Evolutionary conservation across 139 green algal genomes (phyloP), one percentile per base, ranked within the genome.

Genomic region (Chlorella sp.): DNA sequence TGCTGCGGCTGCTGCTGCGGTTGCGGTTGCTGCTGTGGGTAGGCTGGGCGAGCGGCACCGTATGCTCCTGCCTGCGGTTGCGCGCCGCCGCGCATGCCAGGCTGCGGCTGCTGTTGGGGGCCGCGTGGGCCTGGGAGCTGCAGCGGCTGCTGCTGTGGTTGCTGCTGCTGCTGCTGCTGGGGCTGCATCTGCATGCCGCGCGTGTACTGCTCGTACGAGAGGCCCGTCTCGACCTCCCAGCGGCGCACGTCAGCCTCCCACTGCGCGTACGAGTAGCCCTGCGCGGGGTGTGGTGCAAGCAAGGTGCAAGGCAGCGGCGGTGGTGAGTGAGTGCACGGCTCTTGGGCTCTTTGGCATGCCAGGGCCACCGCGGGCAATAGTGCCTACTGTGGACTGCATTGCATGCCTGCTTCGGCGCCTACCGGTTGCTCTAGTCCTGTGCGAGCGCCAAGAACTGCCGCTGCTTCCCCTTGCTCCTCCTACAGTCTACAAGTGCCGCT

Each of bases 141-240:
- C 23, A 35, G 33, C 63, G 30, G 63, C 31, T 5, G 63, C 63
- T 69, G 63, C 35, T 49, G 64, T 33, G 5, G 33, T 23, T 24
- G 33, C 64, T 70, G 64, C 34, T 70, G 64, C 34, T 70, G 64
- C 29, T 51, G 64, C 24, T 35, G 35, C n/a, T 23, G 20, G n/a
- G 6, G n/a, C 3, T 31, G 64, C 20, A 14, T 2, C 3, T 5
- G 32, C 10, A 34, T 55, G 14, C 5, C 59, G 64, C 64, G 22
- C 2, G 34, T 62, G 66, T 32, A 84, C 17, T 83, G 74, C 30
- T 80, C 73, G 33, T 86, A 86, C 0, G 30, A 74, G 35, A 80
- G 67, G 50, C 84, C 83, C 10, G 83, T 88, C 75, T 88, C 71
- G 35, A 55, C 35, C 77, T 88, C 83, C 83, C 83, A 88, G 5